These are phyloP conservation scores for Suillus lakei DNA, from an alignment of 768 basidiomycete species.

Conservation along the genomic window DNA sequence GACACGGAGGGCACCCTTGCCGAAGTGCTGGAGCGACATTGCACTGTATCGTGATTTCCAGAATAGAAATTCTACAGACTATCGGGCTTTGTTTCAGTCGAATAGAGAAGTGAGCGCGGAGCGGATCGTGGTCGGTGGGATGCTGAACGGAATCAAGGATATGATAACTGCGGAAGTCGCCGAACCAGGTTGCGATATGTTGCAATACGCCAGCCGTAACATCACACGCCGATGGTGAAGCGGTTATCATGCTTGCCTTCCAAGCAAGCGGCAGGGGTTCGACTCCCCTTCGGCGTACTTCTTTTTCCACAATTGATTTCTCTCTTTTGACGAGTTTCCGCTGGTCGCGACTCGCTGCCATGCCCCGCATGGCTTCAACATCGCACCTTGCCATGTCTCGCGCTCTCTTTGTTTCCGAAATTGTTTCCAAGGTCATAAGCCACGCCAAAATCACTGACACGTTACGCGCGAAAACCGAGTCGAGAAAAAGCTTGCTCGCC, in stretches of 20 bases:
- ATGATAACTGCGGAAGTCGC: background rate
- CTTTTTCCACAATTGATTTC: background rate
- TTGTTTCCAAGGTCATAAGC: background rate
- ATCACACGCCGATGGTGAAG: constrained; percentile 73
- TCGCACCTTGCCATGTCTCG: background rate
- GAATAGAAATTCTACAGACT: constrained; percentile 5
- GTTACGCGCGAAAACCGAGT: background rate
- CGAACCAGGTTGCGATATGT: background rate
- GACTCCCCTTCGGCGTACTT: constrained; percentile 65
- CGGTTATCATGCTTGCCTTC: constrained; percentile 94
- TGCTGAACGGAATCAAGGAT: constrained; percentile 11
- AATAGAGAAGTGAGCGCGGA: background rate
- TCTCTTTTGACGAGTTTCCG: too few species aligned
- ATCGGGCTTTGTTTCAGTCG: background rate
- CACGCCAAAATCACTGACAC: background rate
- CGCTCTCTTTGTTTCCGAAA: background rate
- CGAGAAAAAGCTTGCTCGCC: too few species aligned
- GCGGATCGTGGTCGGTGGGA: constrained; percentile 4
- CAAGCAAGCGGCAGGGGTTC: constrained; percentile 79
- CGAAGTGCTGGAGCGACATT: constrained; percentile 76
- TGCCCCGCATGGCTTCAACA: too few species aligned
- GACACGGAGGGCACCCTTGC: constrained; percentile 83
- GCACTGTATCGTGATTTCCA: constrained; percentile 1
- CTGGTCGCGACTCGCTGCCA: too few species aligned
- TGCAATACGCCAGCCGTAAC: background rate